A percentile compares a stretch with the other conserved stretches of the same genome.
Evolutionary conservation across 2,329 filamentous ascomycete genomes (phyloP).

Genomic region (Fusarium goolgardi): DNA sequence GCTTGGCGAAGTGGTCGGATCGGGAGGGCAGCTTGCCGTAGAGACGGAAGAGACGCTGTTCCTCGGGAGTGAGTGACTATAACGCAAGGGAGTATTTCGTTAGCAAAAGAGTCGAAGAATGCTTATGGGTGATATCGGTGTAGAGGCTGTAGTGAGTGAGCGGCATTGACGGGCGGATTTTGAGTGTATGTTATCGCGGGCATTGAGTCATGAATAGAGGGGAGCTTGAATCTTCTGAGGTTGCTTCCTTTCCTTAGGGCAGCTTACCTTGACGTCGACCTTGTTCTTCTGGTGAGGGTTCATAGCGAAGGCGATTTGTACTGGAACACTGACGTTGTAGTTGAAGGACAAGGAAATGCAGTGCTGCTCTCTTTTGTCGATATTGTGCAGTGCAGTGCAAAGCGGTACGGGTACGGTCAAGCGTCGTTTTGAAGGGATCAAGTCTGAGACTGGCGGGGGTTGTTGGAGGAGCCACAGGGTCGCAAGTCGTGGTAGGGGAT

Average conservation of each 20-base stretch:
- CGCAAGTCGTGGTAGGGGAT: constrained; percentile 38
- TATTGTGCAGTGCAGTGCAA: constrained; percentile 1
- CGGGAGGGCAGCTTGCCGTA: constrained; percentile 98
- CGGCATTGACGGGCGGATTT: background rate
- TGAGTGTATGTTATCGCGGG: constrained; percentile 5
- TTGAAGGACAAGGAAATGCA: constrained; percentile 8
- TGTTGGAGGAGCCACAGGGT: constrained; percentile 42
- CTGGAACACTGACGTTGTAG: constrained; percentile 3
- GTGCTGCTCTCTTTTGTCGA: constrained; percentile 7
- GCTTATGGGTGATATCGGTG: constrained; percentile 3
- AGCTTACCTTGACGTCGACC: constrained; percentile 90
- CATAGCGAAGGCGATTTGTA: constrained; percentile 64
- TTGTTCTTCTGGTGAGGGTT: constrained; percentile 99
- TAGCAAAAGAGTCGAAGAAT: constrained; percentile 29
- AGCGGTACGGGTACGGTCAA: constrained; percentile 13
- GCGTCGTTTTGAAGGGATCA: constrained; percentile 40
- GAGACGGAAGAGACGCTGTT: constrained; percentile 95
- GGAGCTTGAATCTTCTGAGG: constrained; percentile 32
- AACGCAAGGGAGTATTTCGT: constrained; percentile 21
- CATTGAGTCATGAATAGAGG: constrained; percentile 30
- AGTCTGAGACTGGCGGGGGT: constrained; percentile 39
- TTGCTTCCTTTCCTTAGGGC: constrained; percentile 27
- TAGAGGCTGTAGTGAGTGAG: background rate
- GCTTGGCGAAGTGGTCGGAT: constrained; percentile 96
- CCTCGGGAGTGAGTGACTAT: constrained; percentile 90